phyloP scores from a whole-genome alignment of 805 yeast genomes.

The Kluyveromyces lactis region DNA sequence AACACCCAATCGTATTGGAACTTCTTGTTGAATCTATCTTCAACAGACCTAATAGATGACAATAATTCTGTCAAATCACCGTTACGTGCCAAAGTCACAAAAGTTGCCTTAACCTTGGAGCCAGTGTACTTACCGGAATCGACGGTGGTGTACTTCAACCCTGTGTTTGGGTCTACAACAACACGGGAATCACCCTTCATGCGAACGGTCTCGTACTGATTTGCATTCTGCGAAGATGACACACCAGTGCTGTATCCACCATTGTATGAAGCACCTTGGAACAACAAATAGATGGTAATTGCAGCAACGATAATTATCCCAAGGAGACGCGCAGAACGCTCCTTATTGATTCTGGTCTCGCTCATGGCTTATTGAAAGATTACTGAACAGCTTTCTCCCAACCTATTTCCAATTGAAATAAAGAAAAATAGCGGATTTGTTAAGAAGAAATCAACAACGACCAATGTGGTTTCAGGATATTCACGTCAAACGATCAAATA shows the following conservation, averaged over 20 bases:
- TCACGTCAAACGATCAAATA: no score
- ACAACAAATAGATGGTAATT: slow-evolving; percentile 12
- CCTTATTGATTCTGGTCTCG: background rate
- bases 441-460: no score
- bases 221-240: background rate
- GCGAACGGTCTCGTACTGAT: slow-evolving; percentile 1
- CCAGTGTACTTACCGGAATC: slow-evolving; percentile 13
- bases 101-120: slow-evolving; percentile 22
- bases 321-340: background rate
- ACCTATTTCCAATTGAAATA: no score
- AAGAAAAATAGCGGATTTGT: no score
- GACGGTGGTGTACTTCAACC: slow-evolving; percentile 11
- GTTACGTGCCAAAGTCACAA: slow-evolving; percentile 61
- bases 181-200: background rate
- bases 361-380: background rate
- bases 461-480: no score
- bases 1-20: slow-evolving; percentile 90
- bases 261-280: slow-evolving; percentile 9
- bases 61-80: slow-evolving; percentile 50
- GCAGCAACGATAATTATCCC: slow-evolving; percentile 7
- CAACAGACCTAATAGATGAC: slow-evolving; percentile 58
- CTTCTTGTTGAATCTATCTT: slow-evolving; percentile 69
- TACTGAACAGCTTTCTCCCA: no score
- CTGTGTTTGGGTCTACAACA: slow-evolving; percentile 8
- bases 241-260: background rate